These are phyloP conservation scores for Fimicolochytrium jonesii DNA, from an alignment of 192 early-diverging fungal genomes.

Conservation along the genomic window DNA sequence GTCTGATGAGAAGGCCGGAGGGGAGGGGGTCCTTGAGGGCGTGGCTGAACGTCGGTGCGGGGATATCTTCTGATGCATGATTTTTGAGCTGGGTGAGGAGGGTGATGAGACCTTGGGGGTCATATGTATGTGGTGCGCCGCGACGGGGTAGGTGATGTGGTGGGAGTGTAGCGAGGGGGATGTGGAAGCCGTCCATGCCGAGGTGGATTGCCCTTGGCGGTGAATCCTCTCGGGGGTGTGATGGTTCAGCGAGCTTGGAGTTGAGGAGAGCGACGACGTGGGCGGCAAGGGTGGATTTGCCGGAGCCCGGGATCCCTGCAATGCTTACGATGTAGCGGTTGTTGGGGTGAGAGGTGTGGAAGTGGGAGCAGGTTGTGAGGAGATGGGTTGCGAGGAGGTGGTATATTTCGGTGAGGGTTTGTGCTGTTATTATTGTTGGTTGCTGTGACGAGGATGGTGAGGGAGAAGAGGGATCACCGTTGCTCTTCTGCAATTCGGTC, in stretches of 20 bases:
- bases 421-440: too few species aligned
- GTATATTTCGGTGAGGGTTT: too few species aligned
- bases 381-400: too few species aligned
- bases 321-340: background rate
- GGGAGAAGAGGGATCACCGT: too few species aligned
- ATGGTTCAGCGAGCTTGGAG: background rate
- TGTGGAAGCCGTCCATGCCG: slow-evolving; percentile 61
- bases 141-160: too few species aligned
- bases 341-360: too few species aligned
- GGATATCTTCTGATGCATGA: background rate
- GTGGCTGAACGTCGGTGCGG: slow-evolving; percentile 42
- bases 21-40: slow-evolving; percentile 47
- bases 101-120: slow-evolving; percentile 28
- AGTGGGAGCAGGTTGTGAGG: too few species aligned
- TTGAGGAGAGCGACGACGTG: slow-evolving; percentile 19
- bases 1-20: slow-evolving; percentile 31
- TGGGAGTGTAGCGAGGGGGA: slow-evolving; percentile 24
- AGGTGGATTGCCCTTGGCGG: background rate
- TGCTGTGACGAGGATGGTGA: too few species aligned
- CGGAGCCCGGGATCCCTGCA: slow-evolving; percentile 40
- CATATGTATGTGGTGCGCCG: slow-evolving; percentile 57
- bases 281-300: slow-evolving; percentile 39
- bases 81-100: slow-evolving; percentile 20
- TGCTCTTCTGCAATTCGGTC: too few species aligned
- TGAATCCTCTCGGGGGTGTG: too few species aligned